Evolutionary conservation across 179 eudicot species (phyloP), one percentile per base, ranked within the genome.

Genomic region (Carnegiea gigantea): DNA sequence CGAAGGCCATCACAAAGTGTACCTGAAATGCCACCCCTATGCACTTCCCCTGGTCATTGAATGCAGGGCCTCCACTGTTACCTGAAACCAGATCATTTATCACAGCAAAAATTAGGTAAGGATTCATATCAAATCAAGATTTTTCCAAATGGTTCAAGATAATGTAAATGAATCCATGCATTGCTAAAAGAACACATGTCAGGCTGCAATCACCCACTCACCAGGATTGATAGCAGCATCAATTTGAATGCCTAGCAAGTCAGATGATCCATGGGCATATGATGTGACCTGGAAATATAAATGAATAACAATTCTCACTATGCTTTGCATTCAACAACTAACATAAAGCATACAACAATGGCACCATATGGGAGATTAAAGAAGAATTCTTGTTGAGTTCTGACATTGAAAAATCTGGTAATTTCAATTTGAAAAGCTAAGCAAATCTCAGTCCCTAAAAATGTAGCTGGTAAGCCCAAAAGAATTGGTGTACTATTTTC

Each of bases 171-270:
- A 46, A 46, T 18, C 36, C 18, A 48, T 4, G 3, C 21, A 74
- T 23, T 76, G 65, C 68, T 33, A 36, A 76, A 20, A n/a, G 36
- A 36, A 11, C 17, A 76, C 38, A 33, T 33, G 30, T 33, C 68
- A 76, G 68, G 30, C 18, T 33, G 79, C 65, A 54, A 20, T 76
- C 70, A 76, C 65, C 30, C 46, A 79, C 92, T 87, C 79, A 94
- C 99, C 99, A 86, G 99, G 96, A 94, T 95, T 95, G 82, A 95
- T 94, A 64, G 99, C 99, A 53, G 99, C 99, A 86, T 95, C 99
- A 86, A 95, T 95, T 89, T 94, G 99, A 86, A 95, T 94, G 72
- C 99, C 98, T 78, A 95, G 90, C 85, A 95, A 88, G 81, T 94
- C 98, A 44, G 97, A 92, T 78, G 99, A 95, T 77, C 99, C 99